A percentile compares a stretch with the other conserved stretches of the same genome.
phyloP scores from a whole-genome alignment of 768 basidiomycete species.

The Termitomyces sp. region DNA sequence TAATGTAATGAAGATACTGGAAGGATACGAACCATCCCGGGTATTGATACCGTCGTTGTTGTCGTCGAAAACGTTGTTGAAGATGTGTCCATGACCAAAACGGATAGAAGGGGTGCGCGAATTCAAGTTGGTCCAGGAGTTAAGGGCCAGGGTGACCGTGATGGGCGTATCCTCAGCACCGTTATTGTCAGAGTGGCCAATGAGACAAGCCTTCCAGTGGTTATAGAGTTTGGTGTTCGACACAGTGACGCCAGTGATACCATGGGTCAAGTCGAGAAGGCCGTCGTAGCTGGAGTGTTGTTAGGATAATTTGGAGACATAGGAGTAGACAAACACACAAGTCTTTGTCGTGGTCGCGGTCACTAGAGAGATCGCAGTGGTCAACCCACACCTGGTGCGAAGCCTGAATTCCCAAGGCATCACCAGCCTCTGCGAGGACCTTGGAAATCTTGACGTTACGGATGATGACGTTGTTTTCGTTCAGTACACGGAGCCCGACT shows the following conservation, averaged over 20 bases:
- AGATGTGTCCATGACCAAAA: slow-evolving; percentile 44
- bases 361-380: slow-evolving; percentile 42
- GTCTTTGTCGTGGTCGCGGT: slow-evolving; percentile 41
- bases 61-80: slow-evolving; percentile 41
- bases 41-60: slow-evolving; percentile 44
- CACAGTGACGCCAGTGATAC: slow-evolving; percentile 38
- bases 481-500: slow-evolving; percentile 42
- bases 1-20: neutral
- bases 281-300: slow-evolving; percentile 38
- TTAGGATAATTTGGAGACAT: neutral
- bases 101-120: slow-evolving; percentile 45
- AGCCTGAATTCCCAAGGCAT: slow-evolving; percentile 42
- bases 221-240: slow-evolving; percentile 38
- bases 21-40: slow-evolving; percentile 28
- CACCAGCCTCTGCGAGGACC: slow-evolving; percentile 41
- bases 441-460: slow-evolving; percentile 49
- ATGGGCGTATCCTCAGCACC: slow-evolving; percentile 36
- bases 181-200: slow-evolving; percentile 43
- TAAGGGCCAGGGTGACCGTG: slow-evolving; percentile 41
- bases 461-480: slow-evolving; percentile 44
- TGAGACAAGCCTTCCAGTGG: slow-evolving; percentile 45
- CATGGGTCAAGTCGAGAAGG: slow-evolving; percentile 43
- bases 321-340: slow-evolving; percentile 1
- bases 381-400: slow-evolving; percentile 43
- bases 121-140: slow-evolving; percentile 41